Percentiles rank a stretch among this genome's conserved stretches.
Conservation (phyloP, 345 rosid genomes). For the Carallia brachiata region DNA sequence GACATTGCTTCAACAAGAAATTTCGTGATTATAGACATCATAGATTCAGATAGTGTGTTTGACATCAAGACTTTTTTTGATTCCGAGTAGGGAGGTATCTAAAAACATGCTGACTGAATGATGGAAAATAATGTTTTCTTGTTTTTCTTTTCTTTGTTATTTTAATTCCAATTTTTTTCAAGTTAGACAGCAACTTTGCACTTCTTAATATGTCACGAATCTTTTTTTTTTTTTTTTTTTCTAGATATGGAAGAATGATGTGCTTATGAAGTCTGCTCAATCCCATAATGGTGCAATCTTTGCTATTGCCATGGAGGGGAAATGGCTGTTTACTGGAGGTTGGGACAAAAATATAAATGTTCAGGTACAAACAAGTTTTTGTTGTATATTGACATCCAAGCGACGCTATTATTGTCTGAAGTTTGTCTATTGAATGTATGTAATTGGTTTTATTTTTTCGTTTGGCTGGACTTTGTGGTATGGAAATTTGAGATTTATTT, state of each 20-base stretch:
- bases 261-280: slow-evolving; percentile 48
- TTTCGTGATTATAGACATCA: neutral
- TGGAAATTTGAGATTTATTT: slow-evolving; percentile 1
- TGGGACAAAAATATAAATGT: slow-evolving; percentile 75
- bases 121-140: slow-evolving; percentile 4
- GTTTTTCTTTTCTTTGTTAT: neutral
- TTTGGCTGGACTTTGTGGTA: neutral
- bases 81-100: neutral
- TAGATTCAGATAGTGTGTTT: neutral
- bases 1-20: neutral
- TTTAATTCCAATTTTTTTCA: neutral
- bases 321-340: slow-evolving; percentile 75
- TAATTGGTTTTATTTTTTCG: neutral
- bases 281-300: slow-evolving; percentile 64
- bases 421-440: neutral
- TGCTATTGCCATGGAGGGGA: slow-evolving; percentile 48
- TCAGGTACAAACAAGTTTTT: slow-evolving; percentile 44
- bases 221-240: slow-evolving; percentile 3
- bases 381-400: slow-evolving; percentile 1
- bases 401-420: neutral
- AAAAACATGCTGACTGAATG: neutral
- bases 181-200: neutral
- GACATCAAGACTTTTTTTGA: neutral
- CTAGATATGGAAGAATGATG: slow-evolving; percentile 81
- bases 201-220: neutral